A percentile compares a stretch with the other conserved stretches of the same genome.
Evolutionary conservation across 306 rosid genomes (phyloP).

Genomic region (Adenanthera pavonina): DNA sequence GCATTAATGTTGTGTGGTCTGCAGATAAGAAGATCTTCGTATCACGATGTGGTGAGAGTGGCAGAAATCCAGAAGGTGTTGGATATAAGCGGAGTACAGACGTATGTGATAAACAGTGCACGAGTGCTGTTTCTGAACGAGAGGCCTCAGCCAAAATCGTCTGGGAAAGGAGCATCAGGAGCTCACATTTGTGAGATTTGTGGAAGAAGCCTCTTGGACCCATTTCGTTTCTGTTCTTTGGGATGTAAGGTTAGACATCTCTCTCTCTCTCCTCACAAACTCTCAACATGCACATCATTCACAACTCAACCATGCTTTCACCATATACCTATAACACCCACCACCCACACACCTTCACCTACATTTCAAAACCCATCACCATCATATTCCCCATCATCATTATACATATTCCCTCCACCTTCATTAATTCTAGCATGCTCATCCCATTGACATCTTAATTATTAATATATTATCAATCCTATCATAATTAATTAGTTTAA

Average conservation of each 20-base stretch:
- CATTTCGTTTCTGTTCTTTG: slow-evolving; percentile 87
- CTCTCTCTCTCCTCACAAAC: slow-evolving; percentile 21
- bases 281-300: slow-evolving; percentile 52
- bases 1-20: neutral
- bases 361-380: slow-evolving; percentile 55
- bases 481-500: no score
- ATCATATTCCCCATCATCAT: slow-evolving; percentile 56
- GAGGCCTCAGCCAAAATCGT: slow-evolving; percentile 84
- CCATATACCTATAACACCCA: slow-evolving; percentile 59
- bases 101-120: slow-evolving; percentile 93
- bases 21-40: slow-evolving; percentile 89
- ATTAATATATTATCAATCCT: neutral
- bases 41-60: slow-evolving; percentile 94
- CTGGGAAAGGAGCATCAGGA: slow-evolving; percentile 73
- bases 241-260: slow-evolving; percentile 86
- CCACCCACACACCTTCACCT: slow-evolving; percentile 72
- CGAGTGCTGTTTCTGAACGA: slow-evolving; percentile 89
- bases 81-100: slow-evolving; percentile 88
- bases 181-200: slow-evolving; percentile 92
- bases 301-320: slow-evolving; percentile 44
- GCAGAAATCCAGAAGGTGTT: slow-evolving; percentile 73
- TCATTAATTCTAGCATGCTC: neutral
- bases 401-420: slow-evolving; percentile 35
- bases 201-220: slow-evolving; percentile 86
- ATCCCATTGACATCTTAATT: slow-evolving; percentile 34